phyloP scores from a whole-genome alignment of 805 yeast genomes.

The Hanseniaspora hatyaiensis region DNA sequence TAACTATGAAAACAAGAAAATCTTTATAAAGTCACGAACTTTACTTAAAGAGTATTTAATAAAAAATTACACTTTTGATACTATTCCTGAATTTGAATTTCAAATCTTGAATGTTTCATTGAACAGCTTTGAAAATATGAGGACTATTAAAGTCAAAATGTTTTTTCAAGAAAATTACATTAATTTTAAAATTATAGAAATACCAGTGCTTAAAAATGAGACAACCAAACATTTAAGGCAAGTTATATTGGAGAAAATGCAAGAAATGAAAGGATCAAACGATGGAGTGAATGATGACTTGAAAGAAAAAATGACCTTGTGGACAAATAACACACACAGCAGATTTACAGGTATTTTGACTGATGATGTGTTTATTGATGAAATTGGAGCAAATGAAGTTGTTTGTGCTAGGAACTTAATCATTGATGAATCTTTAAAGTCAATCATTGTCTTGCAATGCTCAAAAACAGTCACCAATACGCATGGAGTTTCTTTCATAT shows the following conservation, averaged over 20 bases:
- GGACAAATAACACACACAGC: conserved; percentile 37
- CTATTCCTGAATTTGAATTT: conserved; percentile 48
- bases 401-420: conserved; percentile 34
- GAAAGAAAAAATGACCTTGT: conserved; percentile 33
- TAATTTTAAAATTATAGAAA: conserved; percentile 55
- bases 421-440: conserved; percentile 28
- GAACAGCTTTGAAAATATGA: conserved; percentile 66
- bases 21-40: conserved; percentile 34
- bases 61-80: conserved; percentile 29
- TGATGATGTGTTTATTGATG: conserved; percentile 31
- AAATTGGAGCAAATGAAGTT: conserved; percentile 39
- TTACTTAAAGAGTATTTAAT: conserved; percentile 29
- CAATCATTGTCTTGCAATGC: conserved; percentile 66
- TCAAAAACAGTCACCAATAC: conserved; percentile 50
- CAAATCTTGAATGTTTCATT: conserved; percentile 68
- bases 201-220: conserved; percentile 55
- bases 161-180: conserved; percentile 52
- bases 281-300: background rate
- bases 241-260: background rate
- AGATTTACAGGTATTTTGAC: conserved; percentile 31
- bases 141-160: conserved; percentile 56
- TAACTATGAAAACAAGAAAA: conserved; percentile 46
- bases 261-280: conserved; percentile 17
- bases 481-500: conserved; percentile 81
- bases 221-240: conserved; percentile 42